Conservation (phyloP, 192 early-diverging fungal species). For the Chytriomyces hyalinus region DNA sequence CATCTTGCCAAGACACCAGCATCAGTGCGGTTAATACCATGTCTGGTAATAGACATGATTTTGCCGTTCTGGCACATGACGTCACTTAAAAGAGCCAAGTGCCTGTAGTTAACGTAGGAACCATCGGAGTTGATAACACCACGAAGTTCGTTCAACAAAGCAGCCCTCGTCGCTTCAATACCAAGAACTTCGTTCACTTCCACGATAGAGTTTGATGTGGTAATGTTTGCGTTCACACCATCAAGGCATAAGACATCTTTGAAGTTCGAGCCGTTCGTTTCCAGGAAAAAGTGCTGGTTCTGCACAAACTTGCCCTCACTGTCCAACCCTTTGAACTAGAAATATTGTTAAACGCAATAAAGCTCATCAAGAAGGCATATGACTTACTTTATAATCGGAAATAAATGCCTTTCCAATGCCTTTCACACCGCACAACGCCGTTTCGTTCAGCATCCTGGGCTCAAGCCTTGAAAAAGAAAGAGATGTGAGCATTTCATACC, state of each 20-base stretch:
- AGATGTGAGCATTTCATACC: background rate
- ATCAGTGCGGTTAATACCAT: conserved; percentile 97
- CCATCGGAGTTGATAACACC: conserved; percentile 94
- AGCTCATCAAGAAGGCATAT: background rate
- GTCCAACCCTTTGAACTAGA: conserved; percentile 34
- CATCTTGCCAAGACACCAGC: conserved; percentile 92
- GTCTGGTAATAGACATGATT: conserved; percentile 96
- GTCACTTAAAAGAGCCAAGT: conserved; percentile 93
- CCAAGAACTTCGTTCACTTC: conserved; percentile 93
- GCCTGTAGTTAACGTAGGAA: conserved; percentile 98
- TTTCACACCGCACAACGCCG: conserved; percentile 86
- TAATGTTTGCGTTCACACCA: conserved; percentile 79
- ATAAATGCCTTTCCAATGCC: conserved; percentile 88
- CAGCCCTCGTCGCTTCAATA: conserved; percentile 94
- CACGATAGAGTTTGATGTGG: conserved; percentile 90
- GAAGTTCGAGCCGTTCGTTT: conserved; percentile 94
- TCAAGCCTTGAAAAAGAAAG: conserved; percentile 62
- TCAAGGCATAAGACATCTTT: conserved; percentile 82
- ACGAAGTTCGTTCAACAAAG: conserved; percentile 87
- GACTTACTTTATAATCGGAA: conserved; percentile 44
- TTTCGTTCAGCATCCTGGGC: conserved; percentile 81
- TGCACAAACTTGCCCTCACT: conserved; percentile 38
- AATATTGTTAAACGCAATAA: background rate
- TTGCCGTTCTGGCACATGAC: conserved; percentile 94
- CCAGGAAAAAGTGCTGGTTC: conserved; percentile 77